Base-by-base conservation (phyloP, 805 yeast species). In the Nakazawaea sp. region DNA sequence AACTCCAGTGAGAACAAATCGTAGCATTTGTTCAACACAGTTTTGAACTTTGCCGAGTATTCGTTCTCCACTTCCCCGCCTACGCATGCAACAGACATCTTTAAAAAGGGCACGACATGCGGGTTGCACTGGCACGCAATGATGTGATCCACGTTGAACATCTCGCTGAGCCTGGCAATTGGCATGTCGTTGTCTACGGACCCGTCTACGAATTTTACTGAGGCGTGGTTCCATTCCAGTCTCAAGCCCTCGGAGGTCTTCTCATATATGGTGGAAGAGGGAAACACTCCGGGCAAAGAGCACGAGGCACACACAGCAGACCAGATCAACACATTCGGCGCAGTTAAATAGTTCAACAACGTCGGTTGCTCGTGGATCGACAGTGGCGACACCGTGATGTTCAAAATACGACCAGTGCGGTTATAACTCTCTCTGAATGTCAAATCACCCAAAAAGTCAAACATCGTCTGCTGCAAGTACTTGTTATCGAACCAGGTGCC, bases 101-200 rank as follows among this genome's bases (percentile, higher is more conserved):
- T 78, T 48, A 92, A 65, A 35, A 90, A 71, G 0, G 98, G 98
- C 2, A 84, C 85, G 12, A 92, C 95, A 55, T 92, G 98, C 0
- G 97, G 95, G 52, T 92, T 92, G 1, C 92, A 98, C 56, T 92
- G 99, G 32, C 95, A 90, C 0, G 97, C 98, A 48, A 92, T 88
- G 44, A 92, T 89, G 56, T 92, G 96, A 55, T 92, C 95, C 21
- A 92, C 96, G 52, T 92, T 90, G 57, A 92, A 92, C 96, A 92
- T 88, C 54, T 92, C 98, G 16, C 94, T 81, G 17, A 92, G 65
- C 47, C 97, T 71, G 2, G 94, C 71, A 19, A 88, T 81, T 3
- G 99, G 99, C 36, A 92, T 62, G 56, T 92, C 99, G 45, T 86
- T 85, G 52, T 90, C 94, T 6, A 92, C 96, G 0, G 96, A 87